Base-by-base conservation (phyloP, 345 rosid genomes). In the Syzygium oleosum region DNA sequence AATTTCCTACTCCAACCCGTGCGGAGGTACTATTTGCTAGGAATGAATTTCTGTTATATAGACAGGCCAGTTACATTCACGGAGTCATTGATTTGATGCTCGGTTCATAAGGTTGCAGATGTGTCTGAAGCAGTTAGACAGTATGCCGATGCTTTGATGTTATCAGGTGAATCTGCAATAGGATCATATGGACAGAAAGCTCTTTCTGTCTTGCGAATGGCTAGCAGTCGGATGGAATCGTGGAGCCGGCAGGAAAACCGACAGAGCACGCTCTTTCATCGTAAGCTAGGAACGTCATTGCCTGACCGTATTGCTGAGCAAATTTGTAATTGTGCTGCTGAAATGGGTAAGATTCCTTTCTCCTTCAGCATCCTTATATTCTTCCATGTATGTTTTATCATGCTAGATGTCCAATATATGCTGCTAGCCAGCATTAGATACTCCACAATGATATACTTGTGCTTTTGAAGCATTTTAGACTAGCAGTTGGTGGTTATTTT, bases 141-240 rank as follows among this genome's bases (percentile, higher is more conserved):
- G 83, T 91, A 89, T 88, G 94, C 96, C 1, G 96, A 95, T 87
- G 98, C 96, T 51, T 68, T 95, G 90, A 95, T 95, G 98, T 84
- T 95, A 87, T 95, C 96, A 52, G 98, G 95, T 63, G 96, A 95
- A 89, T 95, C 96, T 19, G 98, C 98, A 31, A 92, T 95, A 56
- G 98, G 96, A 85, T 85, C 89, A 49, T 88, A 87, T 86, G 94
- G 95, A 59, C 93, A 92, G 91, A 95, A 95, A 90, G 96, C 98
- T 77, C 92, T 95, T 49, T 91, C 95, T 73, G 92, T 95, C 52
- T 87, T 95, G 92, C 89, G 85, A 85, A 92, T 88, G 93, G 89
- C 94, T 59, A 94, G 96, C 89, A 90, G 86, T 56, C 90, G 96
- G 85, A 95, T 94, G 95, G 96, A 95, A 89, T 86, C 88, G 19